phyloP scores from a whole-genome alignment of 352 stramenopile species.

The Phytophthora rubi region DNA sequence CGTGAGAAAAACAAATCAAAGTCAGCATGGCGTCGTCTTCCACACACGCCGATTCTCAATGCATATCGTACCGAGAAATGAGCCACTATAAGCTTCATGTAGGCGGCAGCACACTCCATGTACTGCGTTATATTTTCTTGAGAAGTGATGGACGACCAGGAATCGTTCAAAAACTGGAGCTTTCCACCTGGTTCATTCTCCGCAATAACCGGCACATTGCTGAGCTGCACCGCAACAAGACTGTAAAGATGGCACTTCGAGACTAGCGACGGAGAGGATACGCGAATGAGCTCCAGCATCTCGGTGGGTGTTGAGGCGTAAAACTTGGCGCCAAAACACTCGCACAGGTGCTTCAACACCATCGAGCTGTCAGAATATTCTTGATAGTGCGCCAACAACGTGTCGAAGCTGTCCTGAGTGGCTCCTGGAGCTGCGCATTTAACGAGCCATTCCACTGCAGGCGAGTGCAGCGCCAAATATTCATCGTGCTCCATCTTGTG shows the following conservation, averaged over 20 bases:
- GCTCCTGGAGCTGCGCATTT: slow-evolving; percentile 64
- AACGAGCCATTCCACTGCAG: slow-evolving; percentile 89
- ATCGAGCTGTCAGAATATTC: slow-evolving; percentile 89
- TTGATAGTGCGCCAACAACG: slow-evolving; percentile 80
- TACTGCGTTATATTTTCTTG: slow-evolving; percentile 79
- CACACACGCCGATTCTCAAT: not conserved
- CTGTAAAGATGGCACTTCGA: slow-evolving; percentile 79
- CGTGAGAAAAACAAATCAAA: not conserved
- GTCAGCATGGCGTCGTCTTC: not conserved
- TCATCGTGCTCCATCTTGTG: slow-evolving; percentile 66
- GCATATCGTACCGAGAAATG: slow-evolving; percentile 71
- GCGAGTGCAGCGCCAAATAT: slow-evolving; percentile 83
- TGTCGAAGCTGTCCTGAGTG: slow-evolving; percentile 59
- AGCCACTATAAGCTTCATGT: slow-evolving; percentile 85
- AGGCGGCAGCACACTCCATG: slow-evolving; percentile 83
- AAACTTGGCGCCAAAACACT: slow-evolving; percentile 69
- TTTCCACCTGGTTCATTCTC: slow-evolving; percentile 50
- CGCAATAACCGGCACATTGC: slow-evolving; percentile 34
- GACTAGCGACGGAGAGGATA: slow-evolving; percentile 56
- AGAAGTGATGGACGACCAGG: slow-evolving; percentile 82
- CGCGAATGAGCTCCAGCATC: slow-evolving; percentile 79
- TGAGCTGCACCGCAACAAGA: slow-evolving; percentile 69
- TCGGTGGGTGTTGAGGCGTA: slow-evolving; percentile 60
- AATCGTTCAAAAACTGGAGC: slow-evolving; percentile 85
- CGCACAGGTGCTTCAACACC: slow-evolving; percentile 88